Conservation (phyloP, 2,329 filamentous ascomycete species). For the Cephalotrichum gorgonifer region DNA sequence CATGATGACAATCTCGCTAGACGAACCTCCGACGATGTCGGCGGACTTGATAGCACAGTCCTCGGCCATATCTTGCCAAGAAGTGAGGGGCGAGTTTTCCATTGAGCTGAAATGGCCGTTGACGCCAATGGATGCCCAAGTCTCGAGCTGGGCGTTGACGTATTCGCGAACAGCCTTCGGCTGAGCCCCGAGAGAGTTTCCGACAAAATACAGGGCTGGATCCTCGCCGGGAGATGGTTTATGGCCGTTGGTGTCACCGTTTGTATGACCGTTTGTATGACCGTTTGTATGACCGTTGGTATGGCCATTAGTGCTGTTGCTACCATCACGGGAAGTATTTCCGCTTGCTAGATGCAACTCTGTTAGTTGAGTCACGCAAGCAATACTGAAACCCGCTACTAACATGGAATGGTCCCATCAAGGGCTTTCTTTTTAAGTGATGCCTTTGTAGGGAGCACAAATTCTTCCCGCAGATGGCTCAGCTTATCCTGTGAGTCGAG, state of each 20-base stretch:
- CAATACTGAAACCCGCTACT: too few species aligned
- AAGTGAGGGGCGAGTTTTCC: slow-evolving; percentile 52
- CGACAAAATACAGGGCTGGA: slow-evolving; percentile 65
- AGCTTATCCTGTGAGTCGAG: slow-evolving; percentile 48
- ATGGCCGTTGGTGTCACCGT: background rate
- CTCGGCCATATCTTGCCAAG: slow-evolving; percentile 66
- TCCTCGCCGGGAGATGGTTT: slow-evolving; percentile 11
- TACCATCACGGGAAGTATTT: slow-evolving; percentile 29
- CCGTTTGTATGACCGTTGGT: slow-evolving; percentile 11
- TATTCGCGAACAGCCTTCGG: slow-evolving; percentile 49
- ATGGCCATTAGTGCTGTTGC: background rate
- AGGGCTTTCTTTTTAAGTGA: slow-evolving; percentile 18
- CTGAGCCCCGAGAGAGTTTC: slow-evolving; percentile 81
- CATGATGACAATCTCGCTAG: slow-evolving; percentile 70
- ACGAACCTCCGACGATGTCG: slow-evolving; percentile 56
- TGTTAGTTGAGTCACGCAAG: too few species aligned
- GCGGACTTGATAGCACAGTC: slow-evolving; percentile 56
- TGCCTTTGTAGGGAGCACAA: slow-evolving; percentile 52
- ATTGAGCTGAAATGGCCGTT: slow-evolving; percentile 67
- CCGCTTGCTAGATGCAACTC: slow-evolving; percentile 14
- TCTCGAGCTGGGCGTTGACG: slow-evolving; percentile 59
- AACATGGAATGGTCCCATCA: background rate
- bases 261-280: slow-evolving; percentile 30
- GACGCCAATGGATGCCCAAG: slow-evolving; percentile 72
- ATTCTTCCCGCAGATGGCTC: slow-evolving; percentile 48